These are phyloP conservation scores for Geopyxis carbonaria DNA, from an alignment of 495 filamentous ascomycete genomes.

Conservation along the genomic window DNA sequence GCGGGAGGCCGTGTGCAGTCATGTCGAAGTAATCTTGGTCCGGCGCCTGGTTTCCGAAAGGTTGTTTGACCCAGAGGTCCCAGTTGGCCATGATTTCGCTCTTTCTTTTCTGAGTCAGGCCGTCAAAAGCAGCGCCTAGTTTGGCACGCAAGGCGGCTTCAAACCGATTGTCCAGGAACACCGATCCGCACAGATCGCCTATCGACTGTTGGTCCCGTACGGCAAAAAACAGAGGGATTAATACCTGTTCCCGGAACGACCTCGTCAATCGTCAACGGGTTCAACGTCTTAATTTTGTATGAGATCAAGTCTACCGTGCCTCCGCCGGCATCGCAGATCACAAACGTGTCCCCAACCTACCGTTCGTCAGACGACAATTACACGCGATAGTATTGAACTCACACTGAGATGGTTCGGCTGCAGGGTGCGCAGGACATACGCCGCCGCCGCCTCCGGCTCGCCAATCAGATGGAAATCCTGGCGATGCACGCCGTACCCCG, in stretches of 20 bases:
- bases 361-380: too few species aligned
- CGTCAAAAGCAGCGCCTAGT: conserved; percentile 37
- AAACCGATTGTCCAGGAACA: conserved; percentile 47
- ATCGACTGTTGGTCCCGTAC: conserved; percentile 24
- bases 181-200: conserved; percentile 36
- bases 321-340: conserved; percentile 63
- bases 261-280: conserved; percentile 34
- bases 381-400: too few species aligned
- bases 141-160: conserved; percentile 44
- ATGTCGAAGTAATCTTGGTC: too few species aligned
- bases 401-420: conserved; percentile 42
- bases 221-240: not conserved
- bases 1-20: too few species aligned
- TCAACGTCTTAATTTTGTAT: conserved; percentile 35
- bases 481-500: conserved; percentile 30
- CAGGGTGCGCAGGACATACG: conserved; percentile 51
- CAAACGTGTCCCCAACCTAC: conserved; percentile 54
- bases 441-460: conserved; percentile 60
- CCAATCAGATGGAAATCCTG: conserved; percentile 49
- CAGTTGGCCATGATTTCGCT: conserved; percentile 26
- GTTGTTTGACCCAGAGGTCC: conserved; percentile 26
- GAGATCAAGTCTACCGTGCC: conserved; percentile 41
- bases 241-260: conserved; percentile 32
- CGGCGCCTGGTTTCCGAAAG: too few species aligned
- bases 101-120: conserved; percentile 35